These are phyloP conservation scores for Saccharum hybrid DNA, from an alignment of 202 grass and related monocot species.

Conservation along the genomic window DNA sequence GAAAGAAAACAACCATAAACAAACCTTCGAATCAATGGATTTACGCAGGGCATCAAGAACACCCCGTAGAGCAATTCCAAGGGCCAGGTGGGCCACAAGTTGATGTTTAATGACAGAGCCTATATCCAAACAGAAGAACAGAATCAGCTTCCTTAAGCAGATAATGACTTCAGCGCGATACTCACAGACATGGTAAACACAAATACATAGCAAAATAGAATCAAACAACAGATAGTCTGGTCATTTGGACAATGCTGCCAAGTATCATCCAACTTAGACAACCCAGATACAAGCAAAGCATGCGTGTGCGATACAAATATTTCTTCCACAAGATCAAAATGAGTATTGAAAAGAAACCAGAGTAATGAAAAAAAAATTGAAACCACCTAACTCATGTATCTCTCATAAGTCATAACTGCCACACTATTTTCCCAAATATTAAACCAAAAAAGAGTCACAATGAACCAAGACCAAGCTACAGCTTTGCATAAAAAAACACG, in stretches of 20 bases:
- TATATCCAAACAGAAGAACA: constrained; percentile 50
- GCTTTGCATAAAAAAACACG: not conserved
- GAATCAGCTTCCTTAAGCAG: constrained; percentile 3
- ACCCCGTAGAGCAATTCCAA: constrained; percentile 83
- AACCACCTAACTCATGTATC: constrained; percentile 21
- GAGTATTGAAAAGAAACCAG: constrained; percentile 14
- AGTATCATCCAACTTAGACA: not conserved
- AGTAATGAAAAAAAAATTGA: not conserved
- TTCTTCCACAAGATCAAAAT: constrained; percentile 14
- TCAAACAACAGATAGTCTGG: not conserved
- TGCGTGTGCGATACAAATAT: not conserved
- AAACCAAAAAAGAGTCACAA: not conserved
- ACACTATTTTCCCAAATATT: constrained; percentile 23
- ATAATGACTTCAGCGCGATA: constrained; percentile 6
- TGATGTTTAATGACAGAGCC: constrained; percentile 93
- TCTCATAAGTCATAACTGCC: not conserved
- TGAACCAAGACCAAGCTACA: constrained; percentile 14
- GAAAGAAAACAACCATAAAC: constrained; percentile 30
- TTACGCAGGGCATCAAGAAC: constrained; percentile 98
- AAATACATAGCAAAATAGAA: constrained; percentile 17
- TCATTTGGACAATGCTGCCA: constrained; percentile 16
- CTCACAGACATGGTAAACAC: not conserved
- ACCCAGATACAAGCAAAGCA: constrained; percentile 3
- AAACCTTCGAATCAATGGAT: constrained; percentile 96
- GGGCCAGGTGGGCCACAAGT: constrained; percentile 76